Evolutionary conservation across 805 yeast genomes (phyloP), one percentile per base, ranked within the genome.

Genomic region (Cyberlindnera maclurae): DNA sequence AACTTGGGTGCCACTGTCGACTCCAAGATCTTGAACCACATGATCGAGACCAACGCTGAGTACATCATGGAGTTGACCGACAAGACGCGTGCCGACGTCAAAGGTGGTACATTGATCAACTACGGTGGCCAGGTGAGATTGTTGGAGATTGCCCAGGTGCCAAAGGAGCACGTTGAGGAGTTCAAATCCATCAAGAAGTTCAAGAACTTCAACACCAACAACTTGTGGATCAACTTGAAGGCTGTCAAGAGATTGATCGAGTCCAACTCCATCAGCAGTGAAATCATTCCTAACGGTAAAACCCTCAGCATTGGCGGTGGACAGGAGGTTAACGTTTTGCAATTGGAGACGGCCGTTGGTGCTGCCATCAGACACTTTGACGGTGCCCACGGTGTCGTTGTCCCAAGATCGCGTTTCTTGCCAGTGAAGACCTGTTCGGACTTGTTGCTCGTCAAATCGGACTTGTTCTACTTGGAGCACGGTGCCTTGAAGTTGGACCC

Each of bases 401-500:
- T 93, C 29, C 97, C 98, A 65, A 86, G 98, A 71, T 77, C 96
- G 31, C 81, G 98, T 62, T 93, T 93, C 75, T 75, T 93, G 68
- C 98, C 98, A 12, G 98, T 93, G 54, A 93, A 93, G 73, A 93
- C 98, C 15, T 87, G 93, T 64, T 88, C 97, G 6, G 98, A 93
- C 63, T 69, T 93, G 64, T 69, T 93, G 54, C 74, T 93, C 57
- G 98, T 93, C 49, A 93, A 93, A 67, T 88, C 97, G 9, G 97
- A 93, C 62, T 73, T 93, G 58, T 93, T 90, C 71, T 75, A 72
- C 58, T 72, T 93, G 61, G 85, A 82, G 60, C 97, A 88, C 58
- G 97, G 98, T 59, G 82, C 95, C 12, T 75, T 93, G 54, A 79
- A 73, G 51, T 67, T 90, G 60, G 90, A 87, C 58, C 80, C 89